Percentiles rank a stretch among this genome's conserved stretches.
Evolutionary conservation across 1,284 basidiomycete species (phyloP).

Genomic region (Schizophyllum commune): DNA sequence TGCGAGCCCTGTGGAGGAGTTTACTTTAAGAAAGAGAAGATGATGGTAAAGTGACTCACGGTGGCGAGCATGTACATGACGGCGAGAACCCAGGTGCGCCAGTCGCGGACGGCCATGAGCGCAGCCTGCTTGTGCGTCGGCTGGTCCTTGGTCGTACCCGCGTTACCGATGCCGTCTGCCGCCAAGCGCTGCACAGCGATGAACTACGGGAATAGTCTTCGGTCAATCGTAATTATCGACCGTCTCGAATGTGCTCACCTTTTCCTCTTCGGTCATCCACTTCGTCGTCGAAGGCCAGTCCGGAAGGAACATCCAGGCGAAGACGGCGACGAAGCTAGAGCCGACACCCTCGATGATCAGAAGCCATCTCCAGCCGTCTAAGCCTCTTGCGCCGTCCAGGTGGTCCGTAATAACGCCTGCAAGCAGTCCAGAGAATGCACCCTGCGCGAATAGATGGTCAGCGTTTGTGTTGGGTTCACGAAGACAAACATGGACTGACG

Average conservation of each 20-base stretch:
- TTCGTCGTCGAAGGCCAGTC: slow-evolving; percentile 30
- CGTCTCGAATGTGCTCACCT: slow-evolving; percentile 3
- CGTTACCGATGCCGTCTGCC: slow-evolving; percentile 26
- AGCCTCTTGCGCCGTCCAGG: slow-evolving; percentile 30
- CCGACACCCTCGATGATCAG: slow-evolving; percentile 24
- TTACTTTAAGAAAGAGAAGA: background rate
- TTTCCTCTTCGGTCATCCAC: slow-evolving; percentile 30
- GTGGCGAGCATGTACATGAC: slow-evolving; percentile 30
- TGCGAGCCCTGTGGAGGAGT: slow-evolving; percentile 21
- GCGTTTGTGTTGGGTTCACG: slow-evolving; percentile 32
- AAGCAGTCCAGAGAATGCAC: slow-evolving; percentile 27
- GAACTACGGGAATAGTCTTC: slow-evolving; percentile 5
- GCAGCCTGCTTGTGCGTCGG: slow-evolving; percentile 26
- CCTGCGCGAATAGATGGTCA: slow-evolving; percentile 36
- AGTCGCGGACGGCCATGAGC: slow-evolving; percentile 26
- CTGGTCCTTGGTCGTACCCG: slow-evolving; percentile 14
- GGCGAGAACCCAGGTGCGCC: slow-evolving; percentile 24
- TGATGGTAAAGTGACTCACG: background rate
- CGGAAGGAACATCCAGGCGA: slow-evolving; percentile 23
- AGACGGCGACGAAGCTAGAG: slow-evolving; percentile 12
- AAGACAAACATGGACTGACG: slow-evolving; percentile 27
- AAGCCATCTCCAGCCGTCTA: slow-evolving; percentile 31
- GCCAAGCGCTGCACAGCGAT: slow-evolving; percentile 31
- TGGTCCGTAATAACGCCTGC: slow-evolving; percentile 32
- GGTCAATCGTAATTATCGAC: background rate